These are phyloP conservation scores for Umbelopsis isabellina DNA, from an alignment of 192 early-diverging fungal genomes.

Conservation along the genomic window DNA sequence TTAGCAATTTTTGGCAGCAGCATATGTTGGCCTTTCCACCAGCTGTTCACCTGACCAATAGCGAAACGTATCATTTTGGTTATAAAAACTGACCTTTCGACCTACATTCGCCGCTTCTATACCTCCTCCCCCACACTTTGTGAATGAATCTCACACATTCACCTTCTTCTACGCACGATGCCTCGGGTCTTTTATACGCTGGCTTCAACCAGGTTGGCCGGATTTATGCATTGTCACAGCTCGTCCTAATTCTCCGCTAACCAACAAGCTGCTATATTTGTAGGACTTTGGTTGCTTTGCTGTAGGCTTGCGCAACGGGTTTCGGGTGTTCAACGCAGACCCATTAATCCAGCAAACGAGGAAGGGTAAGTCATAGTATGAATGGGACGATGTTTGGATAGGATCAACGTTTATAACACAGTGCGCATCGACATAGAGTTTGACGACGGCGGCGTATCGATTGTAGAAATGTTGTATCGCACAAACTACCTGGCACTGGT, in stretches of 20 bases:
- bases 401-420: background rate
- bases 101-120: background rate
- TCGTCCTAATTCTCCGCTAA: constrained; percentile 9
- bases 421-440: constrained; percentile 53
- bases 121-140: constrained; percentile 3
- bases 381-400: background rate
- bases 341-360: constrained; percentile 84
- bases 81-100: no score
- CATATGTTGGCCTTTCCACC: no score
- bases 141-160: constrained; percentile 45
- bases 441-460: constrained; percentile 81
- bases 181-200: constrained; percentile 72
- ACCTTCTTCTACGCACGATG: constrained; percentile 50
- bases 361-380: constrained; percentile 44
- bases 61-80: background rate
- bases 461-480: constrained; percentile 84
- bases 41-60: constrained; percentile 1
- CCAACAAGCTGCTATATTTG: background rate
- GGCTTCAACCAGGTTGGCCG: constrained; percentile 69
- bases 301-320: constrained; percentile 78
- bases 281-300: constrained; percentile 81
- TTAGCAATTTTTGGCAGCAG: no score
- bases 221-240: background rate
- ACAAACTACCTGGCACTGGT: constrained; percentile 89
- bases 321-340: constrained; percentile 84